Percentiles rank a stretch among this genome's conserved stretches.
phyloP scores from a whole-genome alignment of 2,329 filamentous ascomycete species.

The Xylaria sp. region DNA sequence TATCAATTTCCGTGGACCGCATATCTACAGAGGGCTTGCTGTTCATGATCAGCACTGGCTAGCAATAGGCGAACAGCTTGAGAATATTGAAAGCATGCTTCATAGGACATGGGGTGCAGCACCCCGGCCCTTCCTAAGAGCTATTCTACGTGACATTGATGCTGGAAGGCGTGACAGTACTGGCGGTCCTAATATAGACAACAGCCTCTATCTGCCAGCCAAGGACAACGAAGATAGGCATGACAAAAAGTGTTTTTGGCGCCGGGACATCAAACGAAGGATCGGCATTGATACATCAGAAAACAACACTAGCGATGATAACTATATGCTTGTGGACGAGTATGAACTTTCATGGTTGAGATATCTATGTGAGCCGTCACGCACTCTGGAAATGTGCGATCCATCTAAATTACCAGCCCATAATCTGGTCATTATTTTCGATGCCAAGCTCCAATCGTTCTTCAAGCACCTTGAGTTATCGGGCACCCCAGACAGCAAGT shows the following conservation, averaged over 20 bases:
- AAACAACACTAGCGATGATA: constrained; percentile 24
- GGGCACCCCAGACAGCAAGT: constrained; percentile 21
- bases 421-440: constrained; percentile 47
- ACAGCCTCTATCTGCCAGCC: constrained; percentile 3
- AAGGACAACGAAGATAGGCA: constrained; percentile 21
- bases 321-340: constrained; percentile 41
- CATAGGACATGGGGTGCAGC: constrained; percentile 38
- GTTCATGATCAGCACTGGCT: constrained; percentile 49
- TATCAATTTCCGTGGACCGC: constrained; percentile 49
- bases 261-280: constrained; percentile 43
- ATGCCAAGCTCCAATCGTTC: constrained; percentile 46
- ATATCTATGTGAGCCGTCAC: constrained; percentile 47
- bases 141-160: constrained; percentile 47
- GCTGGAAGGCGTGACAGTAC: constrained; percentile 37
- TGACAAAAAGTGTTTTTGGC: constrained; percentile 34
- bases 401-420: constrained; percentile 41
- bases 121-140: constrained; percentile 44
- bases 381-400: constrained; percentile 46
- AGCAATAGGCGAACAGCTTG: constrained; percentile 47
- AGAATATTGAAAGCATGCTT: constrained; percentile 37
- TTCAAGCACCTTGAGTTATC: constrained; percentile 37
- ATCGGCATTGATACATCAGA: constrained; percentile 23
- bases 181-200: constrained; percentile 11
- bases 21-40: constrained; percentile 43
- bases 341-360: constrained; percentile 46